Evolutionary conservation across 257 asterid species (phyloP).

Genomic region (Solanum chmielewskii): DNA sequence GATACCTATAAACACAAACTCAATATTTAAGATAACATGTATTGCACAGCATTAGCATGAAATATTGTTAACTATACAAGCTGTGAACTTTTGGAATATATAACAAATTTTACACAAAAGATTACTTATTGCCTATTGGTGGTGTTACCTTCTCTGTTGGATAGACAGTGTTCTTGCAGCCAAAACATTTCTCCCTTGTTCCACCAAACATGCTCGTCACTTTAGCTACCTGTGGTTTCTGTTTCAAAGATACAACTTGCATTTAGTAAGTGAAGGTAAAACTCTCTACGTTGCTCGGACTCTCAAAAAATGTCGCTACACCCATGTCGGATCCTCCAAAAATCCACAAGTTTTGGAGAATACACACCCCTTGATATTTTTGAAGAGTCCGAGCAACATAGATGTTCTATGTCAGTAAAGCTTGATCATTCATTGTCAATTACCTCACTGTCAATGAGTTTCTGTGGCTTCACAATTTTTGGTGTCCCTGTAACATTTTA

Average conservation of each 20-base stretch:
- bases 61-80: not conserved
- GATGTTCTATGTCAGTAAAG: not conserved
- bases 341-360: not conserved
- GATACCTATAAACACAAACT: constrained; percentile 41
- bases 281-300: not conserved
- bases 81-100: not conserved
- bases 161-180: constrained; percentile 68
- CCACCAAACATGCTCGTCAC: constrained; percentile 80
- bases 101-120: not conserved
- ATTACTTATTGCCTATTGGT: not conserved
- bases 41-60: not conserved
- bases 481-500: constrained; percentile 59
- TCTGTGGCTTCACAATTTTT: constrained; percentile 79
- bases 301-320: not conserved
- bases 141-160: constrained; percentile 83
- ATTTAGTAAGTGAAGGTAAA: not conserved
- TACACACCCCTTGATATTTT: not conserved
- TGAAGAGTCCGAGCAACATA: not conserved
- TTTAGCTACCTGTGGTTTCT: constrained; percentile 63
- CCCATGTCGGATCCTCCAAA: not conserved
- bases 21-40: not conserved
- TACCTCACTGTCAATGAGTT: constrained; percentile 56
- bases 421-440: not conserved
- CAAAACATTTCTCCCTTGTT: constrained; percentile 74
- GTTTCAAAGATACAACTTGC: not conserved